These are phyloP conservation scores for Aspergillus sclerotioniger DNA, from an alignment of 495 filamentous ascomycete genomes.

Conservation along the genomic window DNA sequence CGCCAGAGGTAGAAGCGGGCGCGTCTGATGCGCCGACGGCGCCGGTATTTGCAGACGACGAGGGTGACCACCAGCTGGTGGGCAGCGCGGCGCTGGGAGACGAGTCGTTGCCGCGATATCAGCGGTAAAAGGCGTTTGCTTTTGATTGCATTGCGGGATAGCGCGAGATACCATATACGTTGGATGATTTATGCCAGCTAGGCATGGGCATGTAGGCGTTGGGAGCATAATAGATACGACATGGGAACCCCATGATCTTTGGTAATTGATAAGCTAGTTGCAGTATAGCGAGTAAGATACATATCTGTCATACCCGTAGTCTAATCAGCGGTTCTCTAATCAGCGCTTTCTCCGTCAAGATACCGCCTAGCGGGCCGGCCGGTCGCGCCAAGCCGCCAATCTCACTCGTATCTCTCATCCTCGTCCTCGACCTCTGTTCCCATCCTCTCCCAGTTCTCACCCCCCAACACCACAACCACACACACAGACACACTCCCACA, in stretches of 20 bases:
- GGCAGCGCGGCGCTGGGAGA: slow-evolving; percentile 41
- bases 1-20: slow-evolving; percentile 50
- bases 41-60: slow-evolving; percentile 63
- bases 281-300: too few species aligned
- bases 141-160: slow-evolving; percentile 25
- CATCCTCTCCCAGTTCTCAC: not conserved
- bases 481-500: slow-evolving; percentile 3
- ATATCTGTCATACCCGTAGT: too few species aligned
- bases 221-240: not conserved
- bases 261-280: not conserved
- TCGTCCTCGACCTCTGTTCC: too few species aligned
- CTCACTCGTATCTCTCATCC: slow-evolving; percentile 6
- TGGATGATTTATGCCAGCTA: slow-evolving; percentile 8
- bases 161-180: slow-evolving; percentile 26
- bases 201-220: not conserved
- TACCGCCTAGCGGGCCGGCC: not conserved
- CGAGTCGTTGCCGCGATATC: slow-evolving; percentile 50
- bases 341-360: too few species aligned
- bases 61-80: slow-evolving; percentile 53
- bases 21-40: slow-evolving; percentile 54
- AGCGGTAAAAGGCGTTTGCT: slow-evolving; percentile 27
- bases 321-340: too few species aligned
- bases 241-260: not conserved
- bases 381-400: slow-evolving; percentile 1
- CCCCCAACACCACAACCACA: not conserved